These are phyloP conservation scores for Saccharomyces hybrid DNA, from an alignment of 1,139 yeast genomes.

Conservation along the genomic window DNA sequence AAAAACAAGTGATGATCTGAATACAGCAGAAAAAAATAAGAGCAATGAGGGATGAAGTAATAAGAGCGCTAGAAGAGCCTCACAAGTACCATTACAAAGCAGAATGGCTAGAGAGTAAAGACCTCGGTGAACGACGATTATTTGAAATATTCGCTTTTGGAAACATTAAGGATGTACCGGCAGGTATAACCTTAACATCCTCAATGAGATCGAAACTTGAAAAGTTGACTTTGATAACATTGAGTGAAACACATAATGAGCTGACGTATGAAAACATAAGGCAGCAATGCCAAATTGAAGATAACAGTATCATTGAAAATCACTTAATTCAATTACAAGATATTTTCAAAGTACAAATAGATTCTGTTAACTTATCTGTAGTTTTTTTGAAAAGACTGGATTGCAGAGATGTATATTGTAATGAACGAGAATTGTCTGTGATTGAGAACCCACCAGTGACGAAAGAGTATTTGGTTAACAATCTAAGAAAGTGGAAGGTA, in stretches of 20 bases:
- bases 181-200: neutral
- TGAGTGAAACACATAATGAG: slow-evolving; percentile 14
- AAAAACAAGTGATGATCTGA: neutral
- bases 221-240: slow-evolving; percentile 18
- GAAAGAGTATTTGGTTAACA: slow-evolving; percentile 7
- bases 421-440: slow-evolving; percentile 17
- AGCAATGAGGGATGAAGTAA: neutral
- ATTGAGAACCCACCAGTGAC: slow-evolving; percentile 5
- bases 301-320: slow-evolving; percentile 14
- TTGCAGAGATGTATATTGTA: slow-evolving; percentile 26
- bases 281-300: slow-evolving; percentile 11
- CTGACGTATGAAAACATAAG: slow-evolving; percentile 14
- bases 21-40: neutral
- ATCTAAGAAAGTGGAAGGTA: slow-evolving; percentile 13
- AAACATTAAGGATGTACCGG: slow-evolving; percentile 14
- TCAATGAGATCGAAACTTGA: slow-evolving; percentile 13
- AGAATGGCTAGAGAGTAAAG: slow-evolving; percentile 17
- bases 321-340: slow-evolving; percentile 17
- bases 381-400: slow-evolving; percentile 13
- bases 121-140: slow-evolving; percentile 7
- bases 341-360: slow-evolving; percentile 18
- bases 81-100: slow-evolving; percentile 18
- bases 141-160: slow-evolving; percentile 28
- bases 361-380: slow-evolving; percentile 16
- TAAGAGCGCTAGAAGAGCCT: slow-evolving; percentile 15